Percentiles rank a stretch among this genome's conserved stretches.
These are phyloP conservation scores for Aureobasidium sp. DNA, from an alignment of 2,329 filamentous ascomycete species.

Conservation along the genomic window DNA sequence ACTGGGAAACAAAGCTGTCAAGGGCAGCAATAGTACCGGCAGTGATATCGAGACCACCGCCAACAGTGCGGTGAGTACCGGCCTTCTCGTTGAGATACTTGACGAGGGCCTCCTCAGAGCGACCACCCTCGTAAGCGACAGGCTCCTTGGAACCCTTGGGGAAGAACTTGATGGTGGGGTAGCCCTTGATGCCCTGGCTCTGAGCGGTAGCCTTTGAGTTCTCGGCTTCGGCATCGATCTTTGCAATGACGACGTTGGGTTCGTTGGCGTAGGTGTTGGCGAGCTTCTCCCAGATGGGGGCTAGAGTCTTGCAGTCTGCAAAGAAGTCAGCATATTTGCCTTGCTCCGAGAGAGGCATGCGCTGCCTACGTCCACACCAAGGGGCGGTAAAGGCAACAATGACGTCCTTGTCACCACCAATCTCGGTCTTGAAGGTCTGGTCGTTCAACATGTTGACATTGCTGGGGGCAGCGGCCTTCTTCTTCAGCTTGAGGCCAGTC, in stretches of 20 bases:
- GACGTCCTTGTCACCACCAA: slow-evolving; percentile 83
- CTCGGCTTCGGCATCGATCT: slow-evolving; percentile 87
- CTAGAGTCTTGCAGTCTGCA: slow-evolving; percentile 91
- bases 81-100: slow-evolving; percentile 81
- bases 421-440: slow-evolving; percentile 63
- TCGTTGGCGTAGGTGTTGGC: slow-evolving; percentile 76
- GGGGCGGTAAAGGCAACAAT: slow-evolving; percentile 95
- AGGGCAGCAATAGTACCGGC: slow-evolving; percentile 79
- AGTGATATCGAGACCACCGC: slow-evolving; percentile 68
- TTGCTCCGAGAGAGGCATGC: slow-evolving; percentile 8
- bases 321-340: slow-evolving; percentile 17
- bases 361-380: slow-evolving; percentile 86
- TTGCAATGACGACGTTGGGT: slow-evolving; percentile 74
- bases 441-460: slow-evolving; percentile 76
- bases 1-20: slow-evolving; percentile 68
- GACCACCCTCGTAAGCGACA: slow-evolving; percentile 66
- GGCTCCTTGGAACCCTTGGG: slow-evolving; percentile 70
- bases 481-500: slow-evolving; percentile 75
- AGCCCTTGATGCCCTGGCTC: slow-evolving; percentile 72
- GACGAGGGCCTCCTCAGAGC: slow-evolving; percentile 69
- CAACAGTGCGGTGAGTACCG: slow-evolving; percentile 74
- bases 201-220: slow-evolving; percentile 72
- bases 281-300: slow-evolving; percentile 82
- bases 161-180: slow-evolving; percentile 98
- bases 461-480: slow-evolving; percentile 64